Evolutionary conservation across 2,329 filamentous ascomycete species (phyloP), one percentile per base, ranked within the genome.

Genomic region (Trichophyton equinum): DNA sequence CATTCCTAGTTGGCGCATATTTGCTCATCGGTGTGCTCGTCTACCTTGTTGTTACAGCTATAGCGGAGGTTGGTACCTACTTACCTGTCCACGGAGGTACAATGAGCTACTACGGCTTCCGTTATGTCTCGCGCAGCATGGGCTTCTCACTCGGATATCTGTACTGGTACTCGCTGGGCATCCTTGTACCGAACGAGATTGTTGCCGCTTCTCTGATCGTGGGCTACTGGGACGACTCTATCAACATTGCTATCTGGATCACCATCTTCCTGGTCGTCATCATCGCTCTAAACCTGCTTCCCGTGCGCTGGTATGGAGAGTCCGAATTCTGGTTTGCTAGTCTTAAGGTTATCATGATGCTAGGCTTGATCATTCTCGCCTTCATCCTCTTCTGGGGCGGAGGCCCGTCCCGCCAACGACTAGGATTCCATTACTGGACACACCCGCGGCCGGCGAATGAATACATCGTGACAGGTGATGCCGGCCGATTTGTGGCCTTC

Each of bases 181-280:
- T 80, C 33, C 68, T 78, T 42, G 73, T 79, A 0, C 77, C 75
- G 56, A 79, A 82, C 62, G 85, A 88, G 71, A 84, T 87, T 63
- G 82, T 82, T 0, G 85, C 85, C 6, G 83, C 84, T 11, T 80
- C 81, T 46, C 78, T 86, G n/a, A 77, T 88, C 33, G 84, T 87
- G 62, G 74, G 82, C 62, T 86, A 82, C 68, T 88, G 85, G 85
- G 67, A 73, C 9, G 69, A 73, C 3, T 67, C 67, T 18, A 72
- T 78, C 57, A 73, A 76, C 47, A 70, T 77, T 5, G 75, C 74
- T 0, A 75, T 76, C 4, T 80, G 77, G 77, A 79, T 80, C 59
- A 81, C 81, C 2, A 80, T 84, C 63, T 74, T 84, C 64, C 78
- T 88, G 63, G 72, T 83, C 2, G 76, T 87, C 18, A 81, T 87